Evolutionary conservation across 2,329 filamentous ascomycete genomes (phyloP).

Genomic region (Atkinsonella texensis): DNA sequence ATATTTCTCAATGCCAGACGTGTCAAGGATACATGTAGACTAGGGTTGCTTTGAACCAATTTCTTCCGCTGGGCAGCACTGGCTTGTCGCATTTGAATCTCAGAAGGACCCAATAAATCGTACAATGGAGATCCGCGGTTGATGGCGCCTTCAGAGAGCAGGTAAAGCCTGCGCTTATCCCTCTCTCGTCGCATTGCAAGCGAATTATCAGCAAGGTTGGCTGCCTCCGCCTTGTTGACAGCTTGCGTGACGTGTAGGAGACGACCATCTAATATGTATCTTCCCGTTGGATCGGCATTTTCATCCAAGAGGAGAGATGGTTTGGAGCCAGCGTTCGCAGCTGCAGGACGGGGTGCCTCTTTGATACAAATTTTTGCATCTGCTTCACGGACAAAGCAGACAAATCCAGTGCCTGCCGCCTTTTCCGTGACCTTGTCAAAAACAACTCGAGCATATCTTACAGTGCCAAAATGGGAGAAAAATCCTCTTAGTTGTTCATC

Average conservation of each 20-base stretch:
- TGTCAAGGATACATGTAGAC: slow-evolving; percentile 76
- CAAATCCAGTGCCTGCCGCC: slow-evolving; percentile 86
- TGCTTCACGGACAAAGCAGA: slow-evolving; percentile 72
- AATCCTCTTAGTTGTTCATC: slow-evolving; percentile 76
- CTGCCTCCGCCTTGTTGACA: slow-evolving; percentile 72
- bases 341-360: slow-evolving; percentile 51
- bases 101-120: slow-evolving; percentile 60
- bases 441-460: slow-evolving; percentile 86
- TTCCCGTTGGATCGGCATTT: slow-evolving; percentile 64
- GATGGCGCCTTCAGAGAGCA: slow-evolving; percentile 79
- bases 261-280: slow-evolving; percentile 83
- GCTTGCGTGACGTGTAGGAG: slow-evolving; percentile 75
- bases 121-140: slow-evolving; percentile 66
- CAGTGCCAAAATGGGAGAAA: slow-evolving; percentile 76
- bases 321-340: slow-evolving; percentile 39
- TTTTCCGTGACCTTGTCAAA: slow-evolving; percentile 75
- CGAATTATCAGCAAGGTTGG: slow-evolving; percentile 58
- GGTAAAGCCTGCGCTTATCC: slow-evolving; percentile 82
- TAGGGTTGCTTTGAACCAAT: slow-evolving; percentile 82
- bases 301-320: slow-evolving; percentile 85
- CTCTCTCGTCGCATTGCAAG: slow-evolving; percentile 54
- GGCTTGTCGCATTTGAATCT: slow-evolving; percentile 78
- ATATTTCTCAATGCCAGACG: slow-evolving; percentile 87
- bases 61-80: slow-evolving; percentile 80
- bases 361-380: slow-evolving; percentile 70